Percentiles rank a stretch among this genome's conserved stretches.
Evolutionary conservation across 805 yeast species (phyloP).

Genomic region (Grigorovia humatica): DNA sequence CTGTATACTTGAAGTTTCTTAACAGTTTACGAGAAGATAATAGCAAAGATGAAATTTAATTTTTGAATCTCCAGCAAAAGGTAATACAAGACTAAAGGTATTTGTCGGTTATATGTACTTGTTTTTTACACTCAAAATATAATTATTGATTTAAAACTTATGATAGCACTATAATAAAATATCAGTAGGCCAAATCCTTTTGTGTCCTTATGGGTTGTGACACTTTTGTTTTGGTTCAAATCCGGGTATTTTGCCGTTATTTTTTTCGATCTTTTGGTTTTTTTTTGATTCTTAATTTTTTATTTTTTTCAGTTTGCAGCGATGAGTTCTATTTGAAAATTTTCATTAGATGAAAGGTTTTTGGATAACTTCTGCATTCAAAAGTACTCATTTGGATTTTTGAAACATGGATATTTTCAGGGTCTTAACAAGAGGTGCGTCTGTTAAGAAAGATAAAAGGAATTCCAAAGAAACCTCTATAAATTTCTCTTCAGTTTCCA

Average conservation of each 20-base stretch:
- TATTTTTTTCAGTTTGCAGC: background rate
- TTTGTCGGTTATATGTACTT: background rate
- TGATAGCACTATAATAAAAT: too few species aligned
- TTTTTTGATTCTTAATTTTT: too few species aligned
- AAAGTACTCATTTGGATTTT: background rate
- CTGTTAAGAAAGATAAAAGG: slow-evolving; percentile 45
- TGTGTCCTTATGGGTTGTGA: background rate
- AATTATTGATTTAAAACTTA: background rate
- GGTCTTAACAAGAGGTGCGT: slow-evolving; percentile 78
- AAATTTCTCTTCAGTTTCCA: slow-evolving; percentile 8
- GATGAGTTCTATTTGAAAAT: slow-evolving; percentile 5
- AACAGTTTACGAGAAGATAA: slow-evolving; percentile 5
- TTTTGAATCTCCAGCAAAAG: background rate
- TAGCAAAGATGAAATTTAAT: background rate
- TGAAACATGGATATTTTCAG: slow-evolving; percentile 74
- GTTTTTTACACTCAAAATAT: background rate
- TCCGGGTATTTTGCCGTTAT: background rate
- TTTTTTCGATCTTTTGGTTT: background rate
- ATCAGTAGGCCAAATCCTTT: too few species aligned
- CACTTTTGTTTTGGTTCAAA: background rate
- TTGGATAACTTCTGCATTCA: background rate
- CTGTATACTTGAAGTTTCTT: slow-evolving; percentile 35
- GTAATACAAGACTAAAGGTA: background rate
- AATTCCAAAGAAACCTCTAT: slow-evolving; percentile 17
- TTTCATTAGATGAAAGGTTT: background rate